These are phyloP conservation scores for Stentor roeselii DNA, from an alignment of 73 alveolate species.

Conservation along the genomic window DNA sequence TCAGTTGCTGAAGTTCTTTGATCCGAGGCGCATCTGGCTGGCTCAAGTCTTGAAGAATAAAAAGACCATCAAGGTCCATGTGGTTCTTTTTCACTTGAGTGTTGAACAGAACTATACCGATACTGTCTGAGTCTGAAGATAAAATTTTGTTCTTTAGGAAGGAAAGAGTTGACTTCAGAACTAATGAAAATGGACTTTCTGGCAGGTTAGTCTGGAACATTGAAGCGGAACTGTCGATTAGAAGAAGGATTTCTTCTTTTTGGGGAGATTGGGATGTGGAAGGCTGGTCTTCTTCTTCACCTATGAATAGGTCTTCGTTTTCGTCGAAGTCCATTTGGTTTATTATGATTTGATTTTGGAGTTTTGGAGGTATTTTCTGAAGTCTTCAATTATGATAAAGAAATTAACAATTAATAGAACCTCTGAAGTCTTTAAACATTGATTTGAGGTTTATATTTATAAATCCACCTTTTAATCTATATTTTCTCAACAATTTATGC, in stretches of 20 bases:
- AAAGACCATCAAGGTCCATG: constrained; percentile 82
- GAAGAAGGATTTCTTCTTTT: constrained; percentile 78
- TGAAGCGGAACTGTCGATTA: constrained; percentile 75
- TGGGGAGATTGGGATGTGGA: constrained; percentile 49
- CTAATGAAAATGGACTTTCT: constrained; percentile 56
- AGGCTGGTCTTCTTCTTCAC: constrained; percentile 48
- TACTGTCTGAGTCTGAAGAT: constrained; percentile 86
- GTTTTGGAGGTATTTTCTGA: constrained; percentile 23
- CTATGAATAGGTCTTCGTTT: constrained; percentile 47
- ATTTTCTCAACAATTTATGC: no score
- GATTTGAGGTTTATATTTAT: no score
- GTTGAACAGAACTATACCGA: constrained; percentile 90
- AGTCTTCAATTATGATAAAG: not conserved
- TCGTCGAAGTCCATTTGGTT: constrained; percentile 77
- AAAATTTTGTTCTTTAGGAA: constrained; percentile 94
- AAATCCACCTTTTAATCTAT: no score
- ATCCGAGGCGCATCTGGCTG: constrained; percentile 88
- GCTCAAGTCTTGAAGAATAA: constrained; percentile 71
- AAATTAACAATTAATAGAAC: no score
- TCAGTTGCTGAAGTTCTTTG: constrained; percentile 38
- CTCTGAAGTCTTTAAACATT: no score
- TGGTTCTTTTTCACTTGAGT: constrained; percentile 73
- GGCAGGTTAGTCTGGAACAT: constrained; percentile 51
- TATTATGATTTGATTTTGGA: constrained; percentile 15
- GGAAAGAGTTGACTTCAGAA: constrained; percentile 69